phyloP scores from a whole-genome alignment of 2,329 filamentous ascomycete species.

The Fusarium sp. region DNA sequence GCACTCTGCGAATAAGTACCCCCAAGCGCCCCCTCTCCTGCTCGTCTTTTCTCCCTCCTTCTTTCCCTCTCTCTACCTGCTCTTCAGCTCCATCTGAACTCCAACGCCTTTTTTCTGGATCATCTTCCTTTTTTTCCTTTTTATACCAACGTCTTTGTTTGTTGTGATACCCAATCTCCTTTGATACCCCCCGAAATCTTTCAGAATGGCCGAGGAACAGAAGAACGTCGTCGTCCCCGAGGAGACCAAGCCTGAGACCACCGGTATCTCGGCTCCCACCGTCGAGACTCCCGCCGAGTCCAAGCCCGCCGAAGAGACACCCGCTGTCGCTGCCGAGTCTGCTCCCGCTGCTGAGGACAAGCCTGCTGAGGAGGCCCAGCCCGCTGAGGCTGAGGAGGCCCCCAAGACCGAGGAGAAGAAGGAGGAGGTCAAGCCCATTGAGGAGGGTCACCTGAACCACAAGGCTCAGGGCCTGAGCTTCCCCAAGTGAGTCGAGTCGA shows the following conservation, averaged over 20 bases:
- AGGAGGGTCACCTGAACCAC: slow-evolving; percentile 88
- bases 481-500: slow-evolving; percentile 92
- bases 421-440: slow-evolving; percentile 75
- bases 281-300: slow-evolving; percentile 50
- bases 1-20: slow-evolving; percentile 57
- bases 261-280: slow-evolving; percentile 46
- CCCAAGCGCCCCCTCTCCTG: slow-evolving; percentile 49
- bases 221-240: slow-evolving; percentile 73
- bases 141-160: slow-evolving; percentile 57
- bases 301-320: slow-evolving; percentile 55
- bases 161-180: slow-evolving; percentile 65
- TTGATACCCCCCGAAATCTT: slow-evolving; percentile 56
- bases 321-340: slow-evolving; percentile 50
- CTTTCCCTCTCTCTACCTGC: slow-evolving; percentile 49
- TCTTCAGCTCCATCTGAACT: slow-evolving; percentile 47
- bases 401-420: slow-evolving; percentile 57
- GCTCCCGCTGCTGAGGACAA: slow-evolving; percentile 55
- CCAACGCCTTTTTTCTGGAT: slow-evolving; percentile 51
- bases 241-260: slow-evolving; percentile 61
- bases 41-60: slow-evolving; percentile 42
- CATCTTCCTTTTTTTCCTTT: slow-evolving; percentile 52
- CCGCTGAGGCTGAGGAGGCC: slow-evolving; percentile 56
- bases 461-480: slow-evolving; percentile 85
- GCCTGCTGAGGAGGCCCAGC: slow-evolving; percentile 57
- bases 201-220: slow-evolving; percentile 79